These are phyloP conservation scores for Chaetomium sp. DNA, from an alignment of 2,329 filamentous ascomycete genomes.

Conservation along the genomic window DNA sequence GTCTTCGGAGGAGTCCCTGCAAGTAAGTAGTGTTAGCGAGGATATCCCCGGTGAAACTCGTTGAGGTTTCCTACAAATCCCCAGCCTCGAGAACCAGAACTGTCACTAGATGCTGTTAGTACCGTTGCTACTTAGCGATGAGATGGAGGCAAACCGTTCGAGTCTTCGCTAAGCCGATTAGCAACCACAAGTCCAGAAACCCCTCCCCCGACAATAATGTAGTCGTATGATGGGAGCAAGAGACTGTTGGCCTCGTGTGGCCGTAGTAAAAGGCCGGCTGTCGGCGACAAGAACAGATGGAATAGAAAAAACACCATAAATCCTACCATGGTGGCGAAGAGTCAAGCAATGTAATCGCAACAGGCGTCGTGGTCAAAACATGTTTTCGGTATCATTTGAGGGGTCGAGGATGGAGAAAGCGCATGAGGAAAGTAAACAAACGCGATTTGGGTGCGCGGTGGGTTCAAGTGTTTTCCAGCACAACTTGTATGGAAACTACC, in stretches of 20 bases:
- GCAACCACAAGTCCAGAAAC: constrained; percentile 54
- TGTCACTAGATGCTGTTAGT: not conserved
- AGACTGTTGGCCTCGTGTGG: constrained; percentile 18
- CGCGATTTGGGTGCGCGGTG: not conserved
- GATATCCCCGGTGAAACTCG: too few species aligned
- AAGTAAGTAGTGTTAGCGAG: not conserved
- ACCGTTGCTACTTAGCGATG: not conserved
- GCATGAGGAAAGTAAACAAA: constrained; percentile 2
- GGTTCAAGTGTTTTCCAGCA: not conserved
- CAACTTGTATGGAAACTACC: not conserved
- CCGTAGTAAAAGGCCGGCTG: constrained; percentile 12
- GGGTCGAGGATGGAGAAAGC: not conserved
- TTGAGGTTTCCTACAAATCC: not conserved
- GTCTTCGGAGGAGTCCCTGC: constrained; percentile 21
- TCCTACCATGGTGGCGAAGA: not conserved
- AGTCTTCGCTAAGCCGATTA: constrained; percentile 49
- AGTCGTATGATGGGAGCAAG: constrained; percentile 32
- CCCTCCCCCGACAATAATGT: constrained; percentile 55
- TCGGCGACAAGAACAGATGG: not conserved
- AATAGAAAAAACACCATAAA: not conserved
- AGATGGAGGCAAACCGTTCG: constrained; percentile 41
- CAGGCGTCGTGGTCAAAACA: not conserved
- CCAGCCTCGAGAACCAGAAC: not conserved
- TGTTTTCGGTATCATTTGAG: not conserved
- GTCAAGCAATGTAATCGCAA: not conserved